Evolutionary conservation across 805 yeast genomes (phyloP).

Genomic region (Saccharomyces eubayanus): DNA sequence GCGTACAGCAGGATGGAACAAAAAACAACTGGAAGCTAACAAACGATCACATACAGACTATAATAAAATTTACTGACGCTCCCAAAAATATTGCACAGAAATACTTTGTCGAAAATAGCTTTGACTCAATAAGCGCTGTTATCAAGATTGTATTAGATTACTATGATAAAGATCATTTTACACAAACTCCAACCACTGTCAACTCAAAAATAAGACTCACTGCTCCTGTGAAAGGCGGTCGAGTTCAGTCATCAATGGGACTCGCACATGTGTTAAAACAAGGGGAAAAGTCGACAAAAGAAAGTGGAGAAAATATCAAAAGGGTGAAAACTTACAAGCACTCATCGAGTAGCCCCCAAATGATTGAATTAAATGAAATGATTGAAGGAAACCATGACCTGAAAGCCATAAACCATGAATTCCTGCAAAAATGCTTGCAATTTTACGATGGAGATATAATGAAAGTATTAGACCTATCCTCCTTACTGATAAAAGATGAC

Average conservation of each 20-base stretch:
- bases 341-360: conserved; percentile 16
- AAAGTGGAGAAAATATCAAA: neutral
- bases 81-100: conserved; percentile 12
- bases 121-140: conserved; percentile 29
- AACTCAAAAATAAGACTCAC: neutral
- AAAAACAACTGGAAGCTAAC: conserved; percentile 11
- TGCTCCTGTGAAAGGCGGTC: conserved; percentile 20
- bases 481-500: conserved; percentile 1
- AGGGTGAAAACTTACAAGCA: conserved; percentile 1
- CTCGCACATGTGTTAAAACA: conserved; percentile 10
- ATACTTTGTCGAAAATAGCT: conserved; percentile 26
- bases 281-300: neutral
- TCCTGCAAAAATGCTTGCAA: conserved; percentile 33
- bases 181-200: neutral
- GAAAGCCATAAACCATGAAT: conserved; percentile 32
- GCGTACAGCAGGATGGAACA: neutral
- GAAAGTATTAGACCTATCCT: neutral
- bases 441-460: conserved; percentile 40
- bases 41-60: conserved; percentile 13
- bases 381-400: conserved; percentile 32
- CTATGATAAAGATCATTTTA: neutral
- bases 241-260: conserved; percentile 31
- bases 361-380: conserved; percentile 29
- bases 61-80: conserved; percentile 18
- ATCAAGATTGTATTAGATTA: conserved; percentile 30